Evolutionary conservation across 768 basidiomycete genomes (phyloP).

Genomic region (Kwoniella bestiolae): DNA sequence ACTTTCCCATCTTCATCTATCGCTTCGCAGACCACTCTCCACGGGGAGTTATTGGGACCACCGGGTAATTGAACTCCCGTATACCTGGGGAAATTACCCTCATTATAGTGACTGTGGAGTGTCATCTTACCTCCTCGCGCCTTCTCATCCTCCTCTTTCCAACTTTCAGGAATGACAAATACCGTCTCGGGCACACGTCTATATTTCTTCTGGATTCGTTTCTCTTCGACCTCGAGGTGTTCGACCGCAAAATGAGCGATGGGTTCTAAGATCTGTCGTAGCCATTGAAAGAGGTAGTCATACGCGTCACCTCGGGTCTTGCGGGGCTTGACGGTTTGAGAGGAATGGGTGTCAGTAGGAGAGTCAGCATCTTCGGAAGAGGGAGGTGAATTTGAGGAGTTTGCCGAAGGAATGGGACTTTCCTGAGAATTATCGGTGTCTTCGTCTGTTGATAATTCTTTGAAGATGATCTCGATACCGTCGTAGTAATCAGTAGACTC

Average conservation of each 20-base stretch:
- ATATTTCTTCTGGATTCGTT: slow-evolving; percentile 4
- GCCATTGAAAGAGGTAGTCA: slow-evolving; percentile 33
- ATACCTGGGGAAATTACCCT: background rate
- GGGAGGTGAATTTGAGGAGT: background rate
- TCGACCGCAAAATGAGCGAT: slow-evolving; percentile 27
- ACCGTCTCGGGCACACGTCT: no score
- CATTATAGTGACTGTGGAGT: slow-evolving; percentile 5
- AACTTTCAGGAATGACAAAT: slow-evolving; percentile 1
- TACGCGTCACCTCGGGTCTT: slow-evolving; percentile 34
- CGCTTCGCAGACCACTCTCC: slow-evolving; percentile 1
- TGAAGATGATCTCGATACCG: background rate
- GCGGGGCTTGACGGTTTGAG: background rate
- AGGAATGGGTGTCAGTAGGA: background rate
- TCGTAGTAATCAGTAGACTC: background rate
- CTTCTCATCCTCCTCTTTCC: slow-evolving; percentile 27
- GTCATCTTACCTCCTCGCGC: slow-evolving; percentile 16
- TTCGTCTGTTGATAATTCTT: background rate
- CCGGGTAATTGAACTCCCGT: background rate
- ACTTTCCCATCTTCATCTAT: background rate
- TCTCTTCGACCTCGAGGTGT: slow-evolving; percentile 21
- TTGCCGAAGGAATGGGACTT: background rate
- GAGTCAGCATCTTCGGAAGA: background rate
- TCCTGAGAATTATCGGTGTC: background rate
- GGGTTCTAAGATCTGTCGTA: slow-evolving; percentile 32
- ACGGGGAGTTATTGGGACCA: background rate